phyloP scores from a whole-genome alignment of 179 eudicot species.

The Silene coronaria region DNA sequence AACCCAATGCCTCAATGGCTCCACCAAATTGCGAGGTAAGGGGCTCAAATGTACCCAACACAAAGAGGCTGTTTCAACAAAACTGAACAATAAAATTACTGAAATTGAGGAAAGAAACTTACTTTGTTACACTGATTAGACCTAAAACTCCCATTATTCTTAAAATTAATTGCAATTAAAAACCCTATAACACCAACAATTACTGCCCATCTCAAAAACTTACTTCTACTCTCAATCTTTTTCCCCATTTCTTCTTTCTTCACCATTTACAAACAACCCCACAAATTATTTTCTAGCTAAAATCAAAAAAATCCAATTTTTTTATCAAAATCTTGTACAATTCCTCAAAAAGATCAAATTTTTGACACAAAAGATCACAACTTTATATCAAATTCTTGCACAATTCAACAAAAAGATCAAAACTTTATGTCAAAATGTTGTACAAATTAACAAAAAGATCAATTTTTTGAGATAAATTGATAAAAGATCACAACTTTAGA shows the following conservation, averaged over 20 bases:
- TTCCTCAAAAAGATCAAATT: not conserved
- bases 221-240: constrained; percentile 18
- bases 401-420: not conserved
- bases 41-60: no score
- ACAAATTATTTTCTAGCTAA: not conserved
- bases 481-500: constrained; percentile 3
- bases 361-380: not conserved
- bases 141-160: constrained; percentile 12
- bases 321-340: not conserved
- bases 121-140: constrained; percentile 35
- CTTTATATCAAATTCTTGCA: not conserved
- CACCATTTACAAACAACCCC: constrained; percentile 13
- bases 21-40: no score
- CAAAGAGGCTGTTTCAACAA: not conserved
- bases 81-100: not conserved
- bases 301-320: not conserved
- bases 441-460: not conserved
- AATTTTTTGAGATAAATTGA: not conserved
- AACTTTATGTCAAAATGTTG: not conserved
- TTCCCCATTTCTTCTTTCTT: constrained; percentile 23
- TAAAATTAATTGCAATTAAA: constrained; percentile 22
- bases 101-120: constrained; percentile 6
- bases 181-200: constrained; percentile 23
- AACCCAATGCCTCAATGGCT: no score
- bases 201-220: constrained; percentile 29